These are phyloP conservation scores for Boeremia exigua DNA, from an alignment of 2,329 filamentous ascomycete genomes.

Conservation along the genomic window DNA sequence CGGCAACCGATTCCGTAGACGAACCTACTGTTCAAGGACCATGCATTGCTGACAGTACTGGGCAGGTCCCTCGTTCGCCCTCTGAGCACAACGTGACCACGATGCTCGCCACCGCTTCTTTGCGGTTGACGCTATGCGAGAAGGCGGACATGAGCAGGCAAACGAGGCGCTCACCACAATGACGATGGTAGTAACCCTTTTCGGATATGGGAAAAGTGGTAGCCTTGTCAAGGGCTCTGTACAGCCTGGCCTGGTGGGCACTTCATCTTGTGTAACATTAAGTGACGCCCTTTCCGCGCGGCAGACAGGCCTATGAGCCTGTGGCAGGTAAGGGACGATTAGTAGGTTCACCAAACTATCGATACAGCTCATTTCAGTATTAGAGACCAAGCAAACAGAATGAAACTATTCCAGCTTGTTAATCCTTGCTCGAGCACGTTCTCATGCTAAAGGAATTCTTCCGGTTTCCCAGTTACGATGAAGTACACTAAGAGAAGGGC, in stretches of 20 bases:
- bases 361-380: background rate
- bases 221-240: background rate
- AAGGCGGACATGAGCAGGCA: background rate
- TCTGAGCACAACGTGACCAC: background rate
- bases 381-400: background rate
- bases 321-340: background rate
- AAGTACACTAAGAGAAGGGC: background rate
- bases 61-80: constrained; percentile 1
- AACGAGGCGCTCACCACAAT: constrained; percentile 4
- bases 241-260: background rate
- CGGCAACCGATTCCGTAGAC: background rate
- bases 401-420: background rate
- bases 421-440: background rate
- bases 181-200: background rate
- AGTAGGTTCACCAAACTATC: background rate
- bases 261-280: background rate
- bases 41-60: background rate
- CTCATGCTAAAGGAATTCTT: background rate
- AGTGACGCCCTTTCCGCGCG: background rate
- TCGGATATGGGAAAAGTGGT: background rate
- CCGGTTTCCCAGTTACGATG: background rate
- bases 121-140: background rate
- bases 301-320: background rate
- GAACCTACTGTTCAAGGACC: no score
- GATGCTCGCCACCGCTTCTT: background rate